A percentile compares a stretch with the other conserved stretches of the same genome.
Evolutionary conservation across 2,329 filamentous ascomycete species (phyloP).

Genomic region (Pseudogymnoascus sp.): DNA sequence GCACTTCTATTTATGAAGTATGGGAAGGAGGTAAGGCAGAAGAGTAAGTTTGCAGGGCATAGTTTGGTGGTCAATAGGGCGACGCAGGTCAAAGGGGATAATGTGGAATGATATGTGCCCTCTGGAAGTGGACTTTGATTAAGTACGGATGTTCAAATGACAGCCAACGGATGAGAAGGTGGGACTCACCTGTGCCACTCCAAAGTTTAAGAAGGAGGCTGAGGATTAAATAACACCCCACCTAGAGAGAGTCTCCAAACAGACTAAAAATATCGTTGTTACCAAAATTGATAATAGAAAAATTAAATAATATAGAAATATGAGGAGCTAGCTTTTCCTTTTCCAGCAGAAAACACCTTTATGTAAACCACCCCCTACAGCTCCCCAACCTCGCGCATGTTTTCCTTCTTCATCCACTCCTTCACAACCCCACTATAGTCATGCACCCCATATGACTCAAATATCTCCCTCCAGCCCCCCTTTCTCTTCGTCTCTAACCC

Average conservation of each 20-base stretch:
- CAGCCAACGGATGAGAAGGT: background rate
- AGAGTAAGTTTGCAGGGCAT: constrained; percentile 32
- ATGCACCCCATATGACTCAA: constrained; percentile 34
- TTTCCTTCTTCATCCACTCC: constrained; percentile 28
- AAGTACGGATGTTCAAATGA: background rate
- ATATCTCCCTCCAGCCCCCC: constrained; percentile 32
- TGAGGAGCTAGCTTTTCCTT: background rate
- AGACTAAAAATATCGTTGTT: background rate
- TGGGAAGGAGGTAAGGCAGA: constrained; percentile 29
- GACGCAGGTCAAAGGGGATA: constrained; percentile 1
- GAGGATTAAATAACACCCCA: background rate
- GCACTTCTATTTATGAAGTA: constrained; percentile 32
- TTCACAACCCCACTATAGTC: constrained; percentile 36
- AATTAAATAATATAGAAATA: background rate
- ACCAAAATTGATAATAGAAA: background rate
- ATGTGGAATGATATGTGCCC: background rate
- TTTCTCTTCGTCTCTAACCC: constrained; percentile 50
- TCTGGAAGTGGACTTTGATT: background rate
- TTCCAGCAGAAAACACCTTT: background rate
- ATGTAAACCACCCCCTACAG: background rate
- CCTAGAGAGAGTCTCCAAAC: background rate
- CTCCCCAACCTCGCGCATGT: background rate
- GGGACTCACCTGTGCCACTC: background rate
- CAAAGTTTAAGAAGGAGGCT: background rate
- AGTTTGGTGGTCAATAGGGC: constrained; percentile 10